Evolutionary conservation across 2,329 filamentous ascomycete genomes (phyloP).

Genomic region (Fusarium multiceps): DNA sequence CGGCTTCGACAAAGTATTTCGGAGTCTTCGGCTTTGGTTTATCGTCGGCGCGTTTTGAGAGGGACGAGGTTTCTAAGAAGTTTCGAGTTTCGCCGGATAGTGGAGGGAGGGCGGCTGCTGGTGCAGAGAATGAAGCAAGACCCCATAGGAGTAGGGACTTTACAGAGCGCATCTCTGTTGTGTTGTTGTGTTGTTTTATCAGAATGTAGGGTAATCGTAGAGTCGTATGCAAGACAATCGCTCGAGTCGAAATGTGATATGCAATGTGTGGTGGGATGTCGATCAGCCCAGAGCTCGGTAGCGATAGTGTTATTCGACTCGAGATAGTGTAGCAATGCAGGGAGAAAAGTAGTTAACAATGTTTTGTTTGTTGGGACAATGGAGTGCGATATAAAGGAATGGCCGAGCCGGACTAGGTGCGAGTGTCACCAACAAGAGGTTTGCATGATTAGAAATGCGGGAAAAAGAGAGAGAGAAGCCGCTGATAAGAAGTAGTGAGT

Average conservation of each 20-base stretch:
- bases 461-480: neutral
- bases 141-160: slow-evolving; percentile 44
- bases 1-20: slow-evolving; percentile 76
- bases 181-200: neutral
- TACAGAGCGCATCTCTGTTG: slow-evolving; percentile 37
- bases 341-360: slow-evolving; percentile 9
- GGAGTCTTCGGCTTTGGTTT: slow-evolving; percentile 31
- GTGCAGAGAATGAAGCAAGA: slow-evolving; percentile 37
- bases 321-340: neutral
- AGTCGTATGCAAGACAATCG: neutral
- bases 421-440: neutral
- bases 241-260: slow-evolving; percentile 1
- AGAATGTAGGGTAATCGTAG: neutral
- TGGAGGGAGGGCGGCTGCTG: slow-evolving; percentile 29
- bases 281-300: slow-evolving; percentile 7
- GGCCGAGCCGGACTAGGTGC: neutral
- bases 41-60: slow-evolving; percentile 17
- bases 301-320: neutral
- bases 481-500: slow-evolving; percentile 12
- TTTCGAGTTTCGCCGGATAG: slow-evolving; percentile 14
- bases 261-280: slow-evolving; percentile 3
- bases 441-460: slow-evolving; percentile 13
- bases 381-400: neutral
- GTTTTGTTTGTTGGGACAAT: slow-evolving; percentile 1
- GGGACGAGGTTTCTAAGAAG: neutral